Percentiles rank a stretch among this genome's conserved stretches.
phyloP scores from a whole-genome alignment of 371 early-diverging fungal genomes.

The Circinella minor region DNA sequence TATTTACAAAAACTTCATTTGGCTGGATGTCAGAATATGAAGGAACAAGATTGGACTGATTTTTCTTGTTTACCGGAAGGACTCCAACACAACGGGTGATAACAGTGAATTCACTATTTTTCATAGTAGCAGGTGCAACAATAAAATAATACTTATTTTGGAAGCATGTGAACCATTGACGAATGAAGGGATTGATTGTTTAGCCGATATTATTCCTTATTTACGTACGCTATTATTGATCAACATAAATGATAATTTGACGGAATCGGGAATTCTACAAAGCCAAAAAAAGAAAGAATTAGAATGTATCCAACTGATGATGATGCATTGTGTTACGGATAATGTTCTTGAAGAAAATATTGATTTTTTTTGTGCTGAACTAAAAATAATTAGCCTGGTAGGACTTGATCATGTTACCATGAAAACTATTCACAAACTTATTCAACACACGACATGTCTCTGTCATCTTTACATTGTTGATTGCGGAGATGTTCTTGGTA shows the following conservation, averaged over 20 bases:
- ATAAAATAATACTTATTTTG: no score
- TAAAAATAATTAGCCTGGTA: neutral
- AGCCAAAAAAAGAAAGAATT: neutral
- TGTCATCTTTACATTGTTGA: neutral
- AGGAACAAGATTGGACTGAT: neutral
- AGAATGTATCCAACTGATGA: neutral
- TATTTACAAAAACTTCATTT: neutral
- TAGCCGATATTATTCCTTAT: no score
- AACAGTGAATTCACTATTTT: no score
- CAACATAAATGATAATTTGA: no score
- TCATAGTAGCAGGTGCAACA: no score
- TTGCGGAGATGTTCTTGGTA: neutral
- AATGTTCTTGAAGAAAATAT: neutral
- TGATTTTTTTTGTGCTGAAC: neutral
- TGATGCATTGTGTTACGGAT: neutral
- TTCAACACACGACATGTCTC: neutral
- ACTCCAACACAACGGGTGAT: no score
- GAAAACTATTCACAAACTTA: neutral
- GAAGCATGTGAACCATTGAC: no score
- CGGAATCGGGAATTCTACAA: no score
- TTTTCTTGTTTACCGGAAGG: no score
- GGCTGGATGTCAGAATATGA: neutral
- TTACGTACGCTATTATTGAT: no score
- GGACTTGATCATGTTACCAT: slow-evolving; percentile 2
- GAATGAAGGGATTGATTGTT: no score